phyloP scores from a whole-genome alignment of 2,329 filamentous ascomycete genomes.

The Dactylellina parvicollis region DNA sequence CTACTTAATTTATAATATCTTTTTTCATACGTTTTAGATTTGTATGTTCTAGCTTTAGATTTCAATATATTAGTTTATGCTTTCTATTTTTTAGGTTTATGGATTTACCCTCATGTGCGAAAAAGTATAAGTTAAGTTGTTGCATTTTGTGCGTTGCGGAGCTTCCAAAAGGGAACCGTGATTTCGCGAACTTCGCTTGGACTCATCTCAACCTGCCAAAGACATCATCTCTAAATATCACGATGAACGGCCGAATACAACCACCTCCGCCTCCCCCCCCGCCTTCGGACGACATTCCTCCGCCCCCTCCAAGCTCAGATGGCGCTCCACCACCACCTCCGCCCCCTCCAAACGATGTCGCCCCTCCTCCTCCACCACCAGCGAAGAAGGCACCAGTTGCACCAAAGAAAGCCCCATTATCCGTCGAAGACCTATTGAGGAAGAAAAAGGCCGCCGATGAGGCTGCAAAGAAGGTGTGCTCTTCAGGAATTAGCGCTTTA shows the following conservation, averaged over 20 bases:
- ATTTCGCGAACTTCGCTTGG: constrained; percentile 11
- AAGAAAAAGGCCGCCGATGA: constrained; percentile 88
- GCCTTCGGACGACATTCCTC: constrained; percentile 60
- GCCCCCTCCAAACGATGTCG: constrained; percentile 57
- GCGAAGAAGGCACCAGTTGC: constrained; percentile 62
- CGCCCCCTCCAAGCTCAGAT: constrained; percentile 63
- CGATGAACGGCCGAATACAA: constrained; percentile 34
- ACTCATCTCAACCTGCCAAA: constrained; percentile 41
- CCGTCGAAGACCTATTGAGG: constrained; percentile 83
- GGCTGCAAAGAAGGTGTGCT: constrained; percentile 76
- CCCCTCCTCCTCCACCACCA: constrained; percentile 59
- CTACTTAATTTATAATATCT: too few relatives aligned
- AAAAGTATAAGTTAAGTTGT: background rate
- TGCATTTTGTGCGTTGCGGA: constrained; percentile 28
- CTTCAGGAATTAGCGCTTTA: constrained; percentile 55
- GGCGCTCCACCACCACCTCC: constrained; percentile 60
- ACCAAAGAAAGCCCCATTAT: constrained; percentile 68
- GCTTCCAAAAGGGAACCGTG: background rate
- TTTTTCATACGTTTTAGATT: too few relatives aligned
- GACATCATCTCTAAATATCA: constrained; percentile 55
- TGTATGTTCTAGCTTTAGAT: too few relatives aligned
- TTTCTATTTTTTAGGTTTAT: background rate
- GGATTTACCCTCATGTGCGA: background rate
- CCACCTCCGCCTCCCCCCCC: constrained; percentile 63
- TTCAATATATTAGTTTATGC: background rate